phyloP scores from a whole-genome alignment of 2,329 filamentous ascomycete species.

The Huntiella savannae region DNA sequence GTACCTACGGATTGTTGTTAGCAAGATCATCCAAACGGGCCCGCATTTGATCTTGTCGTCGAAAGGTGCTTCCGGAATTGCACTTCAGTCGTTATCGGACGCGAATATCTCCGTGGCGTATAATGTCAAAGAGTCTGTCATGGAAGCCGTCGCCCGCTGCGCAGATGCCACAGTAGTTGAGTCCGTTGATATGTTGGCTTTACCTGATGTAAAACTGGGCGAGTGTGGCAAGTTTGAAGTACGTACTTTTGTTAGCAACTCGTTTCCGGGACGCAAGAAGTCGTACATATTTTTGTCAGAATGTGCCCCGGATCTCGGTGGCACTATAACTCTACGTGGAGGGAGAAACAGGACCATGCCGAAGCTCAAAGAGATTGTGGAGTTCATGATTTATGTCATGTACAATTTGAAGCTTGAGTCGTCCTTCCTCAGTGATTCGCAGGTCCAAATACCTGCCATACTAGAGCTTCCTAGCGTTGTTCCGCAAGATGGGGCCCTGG shows the following conservation, averaged over 20 bases:
- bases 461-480: constrained; percentile 18
- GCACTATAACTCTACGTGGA: constrained; percentile 81
- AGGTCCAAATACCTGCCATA: constrained; percentile 56
- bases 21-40: constrained; percentile 67
- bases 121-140: constrained; percentile 90
- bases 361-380: constrained; percentile 79
- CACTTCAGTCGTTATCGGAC: constrained; percentile 70
- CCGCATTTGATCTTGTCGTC: constrained; percentile 83
- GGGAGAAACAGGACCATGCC: constrained; percentile 51
- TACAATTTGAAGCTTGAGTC: constrained; percentile 96
- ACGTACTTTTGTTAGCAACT: constrained; percentile 76
- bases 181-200: constrained; percentile 78
- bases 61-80: constrained; percentile 78
- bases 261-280: constrained; percentile 58
- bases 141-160: constrained; percentile 85
- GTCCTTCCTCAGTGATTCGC: constrained; percentile 82
- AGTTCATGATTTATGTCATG: constrained; percentile 98
- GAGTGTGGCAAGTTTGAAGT: constrained; percentile 79
- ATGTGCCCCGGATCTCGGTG: constrained; percentile 74
- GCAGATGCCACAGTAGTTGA: constrained; percentile 85
- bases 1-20: constrained; percentile 78
- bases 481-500: neutral
- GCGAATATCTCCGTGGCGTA: constrained; percentile 85
- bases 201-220: constrained; percentile 53
- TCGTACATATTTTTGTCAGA: constrained; percentile 93